Evolutionary conservation across 140 eudicot species (phyloP), one percentile per base, ranked within the genome.

Genomic region (Bidens hawaiensis): DNA sequence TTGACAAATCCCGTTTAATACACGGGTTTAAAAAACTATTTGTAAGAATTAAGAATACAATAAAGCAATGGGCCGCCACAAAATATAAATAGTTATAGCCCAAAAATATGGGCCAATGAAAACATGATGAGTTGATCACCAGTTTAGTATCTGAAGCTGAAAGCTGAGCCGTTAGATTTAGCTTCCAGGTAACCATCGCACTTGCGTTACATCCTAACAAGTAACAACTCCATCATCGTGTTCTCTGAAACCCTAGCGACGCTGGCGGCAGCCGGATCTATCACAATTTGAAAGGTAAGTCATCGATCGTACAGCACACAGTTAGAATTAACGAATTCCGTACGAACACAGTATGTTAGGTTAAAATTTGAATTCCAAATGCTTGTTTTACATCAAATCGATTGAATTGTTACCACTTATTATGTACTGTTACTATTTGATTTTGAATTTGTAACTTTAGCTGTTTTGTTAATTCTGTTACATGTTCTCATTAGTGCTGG

Each of bases 211-310:
- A n/a, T 38, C 38, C 55, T 24, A 40, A 54, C n/a, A n/a, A n/a
- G n/a, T n/a, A n/a, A n/a, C 64, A 24, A 24, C 45, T 26, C 63
- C 8, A 2, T 43, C 3, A 42, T 56, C 56, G 18, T 45, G 30
- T 28, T 15, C 50, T 69, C 60, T 26, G 76, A 71, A n/a, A 71
- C 76, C 76, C 76, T 71, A 71, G 40, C 56, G 54, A 12, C 64
- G 17, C 76, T 40, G 63, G 76, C 70, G 70, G 70, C n/a, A n/a
- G n/a, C 70, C 64, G 56, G 76, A 71, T 71, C 70, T 19, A 51
- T 26, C 18, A 14, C 73, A 12, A 52, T 6, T 28, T 25, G 23
- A 45, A 69, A 48, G 68, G 75, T 70, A 46, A 60, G 27, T 30
- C 7, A 21, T 0, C 34, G 10, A 33, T 49, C 50, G 38, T 28